Evolutionary conservation across 2,329 filamentous ascomycete species (phyloP), one percentile per base, ranked within the genome.

Genomic region (Cryphonectria radicalis): DNA sequence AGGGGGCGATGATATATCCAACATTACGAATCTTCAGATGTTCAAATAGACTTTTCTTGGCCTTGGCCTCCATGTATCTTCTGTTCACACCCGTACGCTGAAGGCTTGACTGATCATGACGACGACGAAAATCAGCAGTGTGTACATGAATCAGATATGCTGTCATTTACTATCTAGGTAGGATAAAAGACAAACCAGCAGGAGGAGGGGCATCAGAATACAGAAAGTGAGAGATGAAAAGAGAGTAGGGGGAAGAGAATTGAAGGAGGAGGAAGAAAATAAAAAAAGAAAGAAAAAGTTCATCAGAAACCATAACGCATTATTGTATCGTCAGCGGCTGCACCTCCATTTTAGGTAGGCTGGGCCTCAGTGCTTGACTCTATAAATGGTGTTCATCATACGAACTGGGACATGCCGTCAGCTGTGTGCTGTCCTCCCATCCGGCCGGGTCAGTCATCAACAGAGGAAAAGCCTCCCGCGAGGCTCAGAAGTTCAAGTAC

Each of bases 351-450:
- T 78, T 77, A 76, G 76, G 75, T 79, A 79, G 79, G 77, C 77
- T 74, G 73, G 75, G 78, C 88, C 89, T 97, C 93, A 93, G 95
- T 93, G 94, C 94, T 98, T 98, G 94, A 98, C 94, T 98, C 95
- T 97, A 95, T 95, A 86, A 87, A 90, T 92, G 88, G 86, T 91
- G 89, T 90, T 97, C 94, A 97, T 98, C 95, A 97, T 88, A 77
- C 91, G 84, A 88, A 88, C 88, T 92, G 60, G 25, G 75, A 76
- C 74, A 68, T 72, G 68, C 74, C 67, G 46, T 19, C 19, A 76
- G 76, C 25, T 55, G 63, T 66, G 43, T 32, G n/a, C n/a, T 53
- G 55, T 62, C 7, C 55, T 64, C 50, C 19, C 40, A n/a, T n/a
- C 66, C 22, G 42, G 22, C 63, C n/a, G 64, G 76, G 78, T 17